phyloP scores from a whole-genome alignment of 352 stramenopile genomes.

The Globisporangium rhizosaccharum region DNA sequence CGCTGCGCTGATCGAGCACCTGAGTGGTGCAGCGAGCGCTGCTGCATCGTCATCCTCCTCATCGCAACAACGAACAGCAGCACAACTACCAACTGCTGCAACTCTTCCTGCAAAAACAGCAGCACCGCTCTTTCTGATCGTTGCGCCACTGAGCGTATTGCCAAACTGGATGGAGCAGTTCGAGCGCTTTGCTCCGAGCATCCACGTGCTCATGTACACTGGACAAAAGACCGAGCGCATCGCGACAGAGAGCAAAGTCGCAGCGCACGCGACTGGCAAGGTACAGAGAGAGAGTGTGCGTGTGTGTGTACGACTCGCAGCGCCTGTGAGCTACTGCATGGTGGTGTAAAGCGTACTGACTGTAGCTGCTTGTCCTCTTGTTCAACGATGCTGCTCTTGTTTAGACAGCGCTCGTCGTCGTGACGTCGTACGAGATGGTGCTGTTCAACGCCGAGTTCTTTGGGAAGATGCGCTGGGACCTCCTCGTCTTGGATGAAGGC shows the following conservation, averaged over 20 bases:
- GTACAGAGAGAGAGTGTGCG: not conserved
- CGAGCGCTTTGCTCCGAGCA: constrained; percentile 51
- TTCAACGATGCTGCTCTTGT: too few relatives aligned
- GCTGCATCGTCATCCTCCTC: not conserved
- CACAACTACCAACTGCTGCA: not conserved
- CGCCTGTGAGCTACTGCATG: not conserved
- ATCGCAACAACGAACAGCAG: not conserved
- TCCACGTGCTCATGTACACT: constrained; percentile 52
- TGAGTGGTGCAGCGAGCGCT: not conserved
- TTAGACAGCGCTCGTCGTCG: constrained; percentile 32
- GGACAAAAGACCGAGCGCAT: constrained; percentile 45
- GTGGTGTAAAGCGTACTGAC: too few relatives aligned
- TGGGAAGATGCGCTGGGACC: constrained; percentile 34
- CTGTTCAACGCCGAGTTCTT: constrained; percentile 57
- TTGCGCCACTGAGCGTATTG: constrained; percentile 74
- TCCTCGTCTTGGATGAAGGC: constrained; percentile 84
- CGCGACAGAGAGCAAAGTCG: constrained; percentile 5
- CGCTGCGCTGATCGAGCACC: constrained; percentile 29
- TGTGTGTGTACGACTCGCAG: not conserved
- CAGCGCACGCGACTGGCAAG: constrained; percentile 5
- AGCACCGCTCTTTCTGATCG: constrained; percentile 37
- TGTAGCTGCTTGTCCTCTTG: too few relatives aligned
- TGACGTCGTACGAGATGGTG: constrained; percentile 76
- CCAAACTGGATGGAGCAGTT: constrained; percentile 85
- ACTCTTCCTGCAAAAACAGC: constrained; percentile 3